These are phyloP conservation scores for Carex littledalei DNA, from an alignment of 176 grass and related monocot genomes.

Conservation along the genomic window DNA sequence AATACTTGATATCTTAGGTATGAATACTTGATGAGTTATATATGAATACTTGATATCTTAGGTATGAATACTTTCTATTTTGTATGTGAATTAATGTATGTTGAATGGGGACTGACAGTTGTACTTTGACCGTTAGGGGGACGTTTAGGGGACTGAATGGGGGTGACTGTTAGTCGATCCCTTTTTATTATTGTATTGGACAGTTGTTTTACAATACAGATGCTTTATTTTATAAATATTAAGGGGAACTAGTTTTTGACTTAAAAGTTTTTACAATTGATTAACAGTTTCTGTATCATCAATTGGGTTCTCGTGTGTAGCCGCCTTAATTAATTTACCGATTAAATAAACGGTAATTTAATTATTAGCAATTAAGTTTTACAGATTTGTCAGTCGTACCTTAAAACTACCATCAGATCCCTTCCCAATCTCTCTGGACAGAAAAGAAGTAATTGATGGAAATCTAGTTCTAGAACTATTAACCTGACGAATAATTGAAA, in stretches of 20 bases:
- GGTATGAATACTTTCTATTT: too few species aligned
- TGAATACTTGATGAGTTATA: too few species aligned
- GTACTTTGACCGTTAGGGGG: too few species aligned
- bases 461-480: neutral
- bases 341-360: neutral
- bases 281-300: neutral
- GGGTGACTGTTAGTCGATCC: too few species aligned
- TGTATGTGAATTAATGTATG: too few species aligned
- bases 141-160: too few species aligned
- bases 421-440: neutral
- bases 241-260: neutral
- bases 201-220: neutral
- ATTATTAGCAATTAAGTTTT: neutral
- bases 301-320: neutral
- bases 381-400: neutral
- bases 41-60: too few species aligned
- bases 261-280: neutral
- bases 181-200: neutral
- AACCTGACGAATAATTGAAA: neutral
- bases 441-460: neutral
- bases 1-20: too few species aligned
- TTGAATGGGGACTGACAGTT: too few species aligned
- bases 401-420: neutral
- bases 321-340: neutral
- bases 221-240: neutral